Evolutionary conservation across 192 early-diverging fungal species (phyloP).

Genomic region (Neocallimastix lanati): DNA sequence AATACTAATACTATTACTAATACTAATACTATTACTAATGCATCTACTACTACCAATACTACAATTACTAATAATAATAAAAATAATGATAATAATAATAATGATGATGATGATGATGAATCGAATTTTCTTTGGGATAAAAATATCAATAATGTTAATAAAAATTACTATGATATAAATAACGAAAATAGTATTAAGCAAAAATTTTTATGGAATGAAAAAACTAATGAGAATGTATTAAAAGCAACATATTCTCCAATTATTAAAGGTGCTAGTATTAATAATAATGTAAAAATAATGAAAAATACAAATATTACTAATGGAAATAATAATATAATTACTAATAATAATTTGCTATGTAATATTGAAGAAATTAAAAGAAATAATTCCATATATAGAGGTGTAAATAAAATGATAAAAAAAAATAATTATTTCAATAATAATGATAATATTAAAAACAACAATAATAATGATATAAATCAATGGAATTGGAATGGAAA

Average conservation of each 20-base stretch:
- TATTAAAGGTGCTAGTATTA: not conserved
- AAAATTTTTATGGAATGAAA: no score
- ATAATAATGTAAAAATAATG: not conserved
- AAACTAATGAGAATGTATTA: no score
- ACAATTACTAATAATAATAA: not conserved
- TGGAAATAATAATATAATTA: not conserved
- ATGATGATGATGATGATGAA: not conserved
- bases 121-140: not conserved
- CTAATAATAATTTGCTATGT: not conserved
- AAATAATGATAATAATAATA: not conserved
- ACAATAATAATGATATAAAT: not conserved
- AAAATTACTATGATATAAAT: no score
- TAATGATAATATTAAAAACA: no score
- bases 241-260: not conserved
- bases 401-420: not conserved
- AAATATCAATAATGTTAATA: not conserved
- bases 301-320: not conserved
- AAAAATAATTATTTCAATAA: not conserved
- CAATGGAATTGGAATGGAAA: not conserved
- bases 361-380: not conserved
- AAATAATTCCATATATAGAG: not conserved
- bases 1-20: no score
- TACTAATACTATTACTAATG: no score
- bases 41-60: no score
- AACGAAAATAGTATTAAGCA: not conserved